phyloP scores from a whole-genome alignment of 371 early-diverging fungal genomes.

The Syncephalis plumigaleata region DNA sequence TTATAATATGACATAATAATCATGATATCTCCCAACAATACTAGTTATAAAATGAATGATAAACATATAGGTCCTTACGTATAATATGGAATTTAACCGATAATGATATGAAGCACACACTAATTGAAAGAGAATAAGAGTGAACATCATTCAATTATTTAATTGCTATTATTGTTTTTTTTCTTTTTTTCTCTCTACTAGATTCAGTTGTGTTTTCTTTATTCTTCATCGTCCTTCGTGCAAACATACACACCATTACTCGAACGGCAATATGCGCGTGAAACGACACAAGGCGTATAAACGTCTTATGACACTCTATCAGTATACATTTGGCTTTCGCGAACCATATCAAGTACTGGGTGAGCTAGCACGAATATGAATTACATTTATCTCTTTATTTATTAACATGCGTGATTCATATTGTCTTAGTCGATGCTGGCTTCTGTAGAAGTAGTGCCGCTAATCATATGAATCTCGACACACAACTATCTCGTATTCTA shows the following conservation, averaged over 20 bases:
- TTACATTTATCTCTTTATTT: not conserved
- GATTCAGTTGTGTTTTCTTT: no score
- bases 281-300: conserved; percentile 64
- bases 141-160: no score
- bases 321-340: conserved; percentile 59
- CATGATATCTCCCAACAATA: no score
- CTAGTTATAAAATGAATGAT: no score
- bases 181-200: no score
- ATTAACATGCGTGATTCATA: not conserved
- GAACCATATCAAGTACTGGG: conserved; percentile 78
- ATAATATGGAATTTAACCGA: no score
- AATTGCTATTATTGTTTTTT: no score
- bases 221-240: no score
- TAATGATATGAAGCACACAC: no score
- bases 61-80: no score
- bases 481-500: conserved; percentile 30
- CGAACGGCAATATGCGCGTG: conserved; percentile 43
- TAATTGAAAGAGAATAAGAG: no score
- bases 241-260: not conserved
- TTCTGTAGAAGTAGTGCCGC: conserved; percentile 42
- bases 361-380: conserved; percentile 21
- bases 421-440: conserved; percentile 43
- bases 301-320: conserved; percentile 60
- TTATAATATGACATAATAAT: no score
- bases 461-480: conserved; percentile 33